phyloP scores from a whole-genome alignment of 129 eudicot genomes.

The Apium graveolens region DNA sequence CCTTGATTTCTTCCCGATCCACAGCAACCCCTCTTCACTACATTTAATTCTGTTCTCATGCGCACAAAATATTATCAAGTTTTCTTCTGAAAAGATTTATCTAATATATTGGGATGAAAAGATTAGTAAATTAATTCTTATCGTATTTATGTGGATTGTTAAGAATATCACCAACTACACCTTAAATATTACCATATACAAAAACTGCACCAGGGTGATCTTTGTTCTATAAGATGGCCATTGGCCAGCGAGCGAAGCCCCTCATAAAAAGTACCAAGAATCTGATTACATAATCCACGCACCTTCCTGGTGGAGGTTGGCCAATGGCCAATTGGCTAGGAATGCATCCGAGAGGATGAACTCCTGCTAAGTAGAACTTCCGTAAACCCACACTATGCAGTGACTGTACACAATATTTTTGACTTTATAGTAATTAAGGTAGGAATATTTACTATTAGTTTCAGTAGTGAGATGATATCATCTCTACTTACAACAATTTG shows the following conservation, averaged over 20 bases:
- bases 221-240: conserved; percentile 42
- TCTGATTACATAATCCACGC: conserved; percentile 74
- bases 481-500: conserved; percentile 52
- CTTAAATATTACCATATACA: conserved; percentile 67
- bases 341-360: conserved; percentile 87
- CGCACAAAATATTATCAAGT: background rate
- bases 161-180: conserved; percentile 64
- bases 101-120: background rate
- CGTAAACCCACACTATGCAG: conserved; percentile 65
- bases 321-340: conserved; percentile 74
- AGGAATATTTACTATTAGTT: background rate
- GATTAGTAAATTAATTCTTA: conserved; percentile 10
- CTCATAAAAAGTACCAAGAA: conserved; percentile 65
- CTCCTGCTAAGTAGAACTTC: conserved; percentile 57
- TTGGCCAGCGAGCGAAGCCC: conserved; percentile 74
- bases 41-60: conserved; percentile 46
- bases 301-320: conserved; percentile 61
- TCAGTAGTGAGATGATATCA: background rate
- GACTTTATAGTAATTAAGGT: background rate
- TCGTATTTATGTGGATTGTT: conserved; percentile 62
- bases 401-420: conserved; percentile 27
- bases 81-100: background rate
- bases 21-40: conserved; percentile 66
- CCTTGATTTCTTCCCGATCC: conserved; percentile 73
- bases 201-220: conserved; percentile 76